Conservation (phyloP, 2,329 filamentous ascomycete genomes). For the Pseudogymnoascus sp. region DNA sequence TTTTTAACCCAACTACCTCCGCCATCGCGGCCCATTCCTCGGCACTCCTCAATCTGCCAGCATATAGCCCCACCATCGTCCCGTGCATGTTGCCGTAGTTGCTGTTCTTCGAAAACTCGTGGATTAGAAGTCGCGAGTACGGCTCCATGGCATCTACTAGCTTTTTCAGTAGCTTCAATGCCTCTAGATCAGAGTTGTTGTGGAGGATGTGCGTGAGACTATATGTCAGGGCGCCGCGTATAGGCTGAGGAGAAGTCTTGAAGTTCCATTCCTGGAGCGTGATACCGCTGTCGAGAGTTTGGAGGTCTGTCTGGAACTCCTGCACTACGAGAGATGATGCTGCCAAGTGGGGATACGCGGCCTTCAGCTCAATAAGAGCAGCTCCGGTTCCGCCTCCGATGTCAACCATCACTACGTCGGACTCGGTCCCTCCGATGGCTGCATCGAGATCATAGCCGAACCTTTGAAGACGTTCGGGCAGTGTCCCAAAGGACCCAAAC, state of each 20-base stretch:
- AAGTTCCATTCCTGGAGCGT: constrained; percentile 33
- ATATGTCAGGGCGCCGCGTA: constrained; percentile 32
- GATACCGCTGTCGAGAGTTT: constrained; percentile 20
- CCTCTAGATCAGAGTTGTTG: constrained; percentile 34
- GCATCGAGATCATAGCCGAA: constrained; percentile 32
- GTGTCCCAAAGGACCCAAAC: constrained; percentile 31
- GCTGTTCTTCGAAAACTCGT: constrained; percentile 33
- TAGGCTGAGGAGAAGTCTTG: constrained; percentile 31
- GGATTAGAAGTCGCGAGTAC: constrained; percentile 32
- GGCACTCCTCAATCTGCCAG: constrained; percentile 31
- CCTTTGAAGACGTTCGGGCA: constrained; percentile 28
- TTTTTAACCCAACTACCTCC: constrained; percentile 28
- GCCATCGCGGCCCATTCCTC: constrained; percentile 33
- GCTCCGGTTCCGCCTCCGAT: constrained; percentile 35
- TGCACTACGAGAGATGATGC: constrained; percentile 31
- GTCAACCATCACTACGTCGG: constrained; percentile 30
- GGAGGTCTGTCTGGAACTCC: constrained; percentile 33
- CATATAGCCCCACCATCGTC: constrained; percentile 34
- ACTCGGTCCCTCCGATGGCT: constrained; percentile 21
- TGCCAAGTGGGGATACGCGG: constrained; percentile 29
- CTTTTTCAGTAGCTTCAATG: constrained; percentile 33
- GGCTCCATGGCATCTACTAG: constrained; percentile 32
- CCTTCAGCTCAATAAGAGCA: constrained; percentile 33
- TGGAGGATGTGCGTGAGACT: constrained; percentile 34
- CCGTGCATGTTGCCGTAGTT: constrained; percentile 34